These are phyloP conservation scores for Pythium chondricola DNA, from an alignment of 352 stramenopile species.

Conservation along the genomic window DNA sequence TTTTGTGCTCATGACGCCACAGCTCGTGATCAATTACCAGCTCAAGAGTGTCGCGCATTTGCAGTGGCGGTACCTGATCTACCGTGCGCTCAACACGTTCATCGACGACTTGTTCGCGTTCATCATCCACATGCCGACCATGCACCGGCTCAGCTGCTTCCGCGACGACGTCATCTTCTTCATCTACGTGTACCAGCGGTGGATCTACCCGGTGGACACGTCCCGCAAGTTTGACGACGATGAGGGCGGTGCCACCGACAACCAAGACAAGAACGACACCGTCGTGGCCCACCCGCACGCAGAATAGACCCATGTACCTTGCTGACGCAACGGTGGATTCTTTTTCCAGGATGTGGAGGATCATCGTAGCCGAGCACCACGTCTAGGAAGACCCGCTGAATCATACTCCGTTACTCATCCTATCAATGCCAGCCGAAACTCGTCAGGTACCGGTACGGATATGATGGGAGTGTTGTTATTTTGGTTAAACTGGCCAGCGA, in stretches of 20 bases:
- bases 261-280: not conserved
- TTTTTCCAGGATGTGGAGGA: too few species aligned
- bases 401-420: too few species aligned
- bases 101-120: constrained; percentile 91
- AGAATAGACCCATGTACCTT: not conserved
- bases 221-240: constrained; percentile 39
- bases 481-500: too few species aligned
- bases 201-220: constrained; percentile 84
- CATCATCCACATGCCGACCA: constrained; percentile 89
- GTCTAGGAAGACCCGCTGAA: too few species aligned
- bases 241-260: constrained; percentile 9
- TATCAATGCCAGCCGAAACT: too few species aligned
- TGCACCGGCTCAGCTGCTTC: constrained; percentile 86
- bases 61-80: constrained; percentile 93
- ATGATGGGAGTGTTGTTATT: too few species aligned
- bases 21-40: constrained; percentile 93
- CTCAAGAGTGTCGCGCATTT: constrained; percentile 89
- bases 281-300: not conserved
- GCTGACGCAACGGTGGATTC: too few species aligned
- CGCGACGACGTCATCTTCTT: constrained; percentile 90
- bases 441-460: too few species aligned
- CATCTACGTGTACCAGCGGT: constrained; percentile 89
- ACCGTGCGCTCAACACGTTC: constrained; percentile 92
- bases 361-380: too few species aligned
- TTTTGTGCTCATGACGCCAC: constrained; percentile 89